Conservation (phyloP, 805 yeast species). For the Wickerhamiella sergipiensis region DNA sequence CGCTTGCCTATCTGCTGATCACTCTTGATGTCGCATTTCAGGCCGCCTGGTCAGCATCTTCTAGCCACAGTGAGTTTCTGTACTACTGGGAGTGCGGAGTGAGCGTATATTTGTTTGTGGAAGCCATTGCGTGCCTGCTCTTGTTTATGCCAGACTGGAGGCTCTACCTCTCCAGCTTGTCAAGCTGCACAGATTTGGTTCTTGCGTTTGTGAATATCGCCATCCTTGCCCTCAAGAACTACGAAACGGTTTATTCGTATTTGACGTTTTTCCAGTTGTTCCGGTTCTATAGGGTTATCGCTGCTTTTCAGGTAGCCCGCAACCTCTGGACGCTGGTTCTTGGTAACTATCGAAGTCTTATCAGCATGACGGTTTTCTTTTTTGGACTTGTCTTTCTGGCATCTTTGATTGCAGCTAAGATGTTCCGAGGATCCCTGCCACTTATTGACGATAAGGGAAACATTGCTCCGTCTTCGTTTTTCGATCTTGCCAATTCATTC, state of each 20-base stretch:
- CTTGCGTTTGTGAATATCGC: constrained; percentile 53
- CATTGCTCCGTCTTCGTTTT: constrained; percentile 32
- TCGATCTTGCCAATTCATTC: constrained; percentile 59
- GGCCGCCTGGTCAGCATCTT: constrained; percentile 6
- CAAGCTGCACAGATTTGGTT: constrained; percentile 22
- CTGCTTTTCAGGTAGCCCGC: constrained; percentile 40
- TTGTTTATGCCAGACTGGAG: constrained; percentile 22
- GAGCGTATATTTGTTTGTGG: constrained; percentile 12
- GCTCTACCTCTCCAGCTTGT: constrained; percentile 16
- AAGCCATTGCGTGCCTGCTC: constrained; percentile 18
- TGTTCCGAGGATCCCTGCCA: constrained; percentile 61
- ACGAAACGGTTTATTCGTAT: constrained; percentile 64
- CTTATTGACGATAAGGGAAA: constrained; percentile 28
- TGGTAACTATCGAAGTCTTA: constrained; percentile 48
- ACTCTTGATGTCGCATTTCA: constrained; percentile 37
- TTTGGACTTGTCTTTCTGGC: constrained; percentile 46
- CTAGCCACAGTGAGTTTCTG: constrained; percentile 5
- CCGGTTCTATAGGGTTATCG: constrained; percentile 62
- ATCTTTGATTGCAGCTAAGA: constrained; percentile 54
- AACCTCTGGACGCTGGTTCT: constrained; percentile 62
- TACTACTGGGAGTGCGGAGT: constrained; percentile 13
- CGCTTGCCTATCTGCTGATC: constrained; percentile 26
- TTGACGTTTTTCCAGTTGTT: constrained; percentile 64
- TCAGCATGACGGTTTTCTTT: constrained; percentile 62
- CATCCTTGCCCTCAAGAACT: constrained; percentile 31